These are phyloP conservation scores for Fraxinus greggii DNA, from an alignment of 305 asterid species.

Conservation along the genomic window DNA sequence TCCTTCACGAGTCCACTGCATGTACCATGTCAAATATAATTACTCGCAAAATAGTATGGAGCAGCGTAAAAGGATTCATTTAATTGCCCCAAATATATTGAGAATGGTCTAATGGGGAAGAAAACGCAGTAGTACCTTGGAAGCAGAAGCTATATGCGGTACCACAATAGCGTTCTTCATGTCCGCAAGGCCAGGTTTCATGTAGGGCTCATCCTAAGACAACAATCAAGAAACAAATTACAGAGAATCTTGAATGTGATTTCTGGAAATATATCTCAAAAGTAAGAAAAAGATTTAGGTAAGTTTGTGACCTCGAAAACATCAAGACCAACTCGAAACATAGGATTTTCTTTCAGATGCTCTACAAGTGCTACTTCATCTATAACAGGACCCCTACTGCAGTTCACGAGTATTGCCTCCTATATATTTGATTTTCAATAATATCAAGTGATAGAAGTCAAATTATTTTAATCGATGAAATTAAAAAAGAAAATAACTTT, in stretches of 20 bases:
- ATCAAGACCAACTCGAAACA: conserved; percentile 98
- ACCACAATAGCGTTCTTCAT: conserved; percentile 89
- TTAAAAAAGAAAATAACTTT: not conserved
- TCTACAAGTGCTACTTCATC: conserved; percentile 97
- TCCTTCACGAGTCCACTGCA: conserved; percentile 99
- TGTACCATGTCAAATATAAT: not conserved
- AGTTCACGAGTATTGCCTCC: conserved; percentile 93
- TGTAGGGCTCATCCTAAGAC: conserved; percentile 81
- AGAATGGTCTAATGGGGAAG: not conserved
- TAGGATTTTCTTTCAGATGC: conserved; percentile 83
- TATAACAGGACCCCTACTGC: conserved; percentile 98
- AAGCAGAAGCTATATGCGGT: conserved; percentile 98
- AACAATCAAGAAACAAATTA: conserved; percentile 7
- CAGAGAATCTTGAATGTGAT: not conserved
- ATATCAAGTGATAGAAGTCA: not conserved
- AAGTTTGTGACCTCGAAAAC: conserved; percentile 75
- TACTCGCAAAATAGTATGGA: not conserved
- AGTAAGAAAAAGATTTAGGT: not conserved
- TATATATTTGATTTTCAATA: conserved; percentile 23
- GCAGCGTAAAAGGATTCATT: not conserved
- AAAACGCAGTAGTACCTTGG: conserved; percentile 49
- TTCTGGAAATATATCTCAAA: not conserved
- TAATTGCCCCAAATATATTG: not conserved
- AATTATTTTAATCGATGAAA: not conserved
- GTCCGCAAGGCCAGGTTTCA: conserved; percentile 90